Evolutionary conservation across 352 stramenopile genomes (phyloP).

Genomic region (Pythium myriotylum): DNA sequence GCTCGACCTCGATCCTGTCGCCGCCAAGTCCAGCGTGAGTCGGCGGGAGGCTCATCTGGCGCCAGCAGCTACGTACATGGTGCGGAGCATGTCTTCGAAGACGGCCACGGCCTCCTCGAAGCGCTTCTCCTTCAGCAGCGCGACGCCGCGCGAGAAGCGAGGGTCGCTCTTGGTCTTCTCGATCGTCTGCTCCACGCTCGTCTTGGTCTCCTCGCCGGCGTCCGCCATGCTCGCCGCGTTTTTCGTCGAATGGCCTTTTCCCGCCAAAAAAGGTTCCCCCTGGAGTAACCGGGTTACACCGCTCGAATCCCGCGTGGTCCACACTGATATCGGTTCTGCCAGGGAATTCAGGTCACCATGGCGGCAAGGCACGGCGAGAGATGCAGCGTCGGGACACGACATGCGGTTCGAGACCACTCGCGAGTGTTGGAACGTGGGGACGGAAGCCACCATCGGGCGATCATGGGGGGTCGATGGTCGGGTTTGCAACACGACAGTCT

Average conservation of each 20-base stretch:
- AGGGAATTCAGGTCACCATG: constrained; percentile 3
- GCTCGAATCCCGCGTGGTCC: constrained; percentile 9
- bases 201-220: constrained; percentile 5
- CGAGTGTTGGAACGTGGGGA: too few relatives aligned
- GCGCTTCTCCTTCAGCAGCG: constrained; percentile 79
- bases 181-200: constrained; percentile 33
- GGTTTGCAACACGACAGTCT: too few relatives aligned
- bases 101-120: constrained; percentile 78
- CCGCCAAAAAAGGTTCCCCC: constrained; percentile 21
- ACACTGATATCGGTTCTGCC: constrained; percentile 15
- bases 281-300: constrained; percentile 2
- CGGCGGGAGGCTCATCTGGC: neutral
- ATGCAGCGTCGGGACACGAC: neutral
- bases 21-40: constrained; percentile 1
- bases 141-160: constrained; percentile 69
- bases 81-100: constrained; percentile 79
- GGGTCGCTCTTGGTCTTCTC: constrained; percentile 70
- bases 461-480: too few relatives aligned
- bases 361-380: neutral
- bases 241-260: constrained; percentile 19
- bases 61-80: constrained; percentile 44
- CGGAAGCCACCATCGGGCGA: too few relatives aligned
- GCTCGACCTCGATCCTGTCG: constrained; percentile 63
- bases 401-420: too few relatives aligned
- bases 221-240: constrained; percentile 1